phyloP scores from a whole-genome alignment of 73 alveolate genomes.

The Blepharisma stoltei region DNA sequence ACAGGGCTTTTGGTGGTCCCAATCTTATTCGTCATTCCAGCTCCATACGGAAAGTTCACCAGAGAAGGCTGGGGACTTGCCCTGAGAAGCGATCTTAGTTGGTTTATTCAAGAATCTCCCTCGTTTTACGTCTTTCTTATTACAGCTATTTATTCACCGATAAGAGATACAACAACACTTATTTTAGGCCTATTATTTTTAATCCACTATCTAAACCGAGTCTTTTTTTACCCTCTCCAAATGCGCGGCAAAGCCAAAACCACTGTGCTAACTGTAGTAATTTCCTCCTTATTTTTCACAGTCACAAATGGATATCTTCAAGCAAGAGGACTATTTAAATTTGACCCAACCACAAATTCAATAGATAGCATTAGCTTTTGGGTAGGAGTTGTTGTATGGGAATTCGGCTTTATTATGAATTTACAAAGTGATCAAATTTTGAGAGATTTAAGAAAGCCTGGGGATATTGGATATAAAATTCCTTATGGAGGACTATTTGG shows the following conservation, averaged over 20 bases:
- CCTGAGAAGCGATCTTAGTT: not conserved
- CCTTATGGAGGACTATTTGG: conserved; percentile 12
- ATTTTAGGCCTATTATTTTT: not conserved
- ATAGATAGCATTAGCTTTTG: not conserved
- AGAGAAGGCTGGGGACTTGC: conserved; percentile 16
- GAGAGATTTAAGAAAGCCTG: conserved; percentile 25
- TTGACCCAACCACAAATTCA: not conserved
- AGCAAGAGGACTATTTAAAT: not conserved
- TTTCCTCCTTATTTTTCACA: not conserved
- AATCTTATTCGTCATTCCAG: conserved; percentile 1
- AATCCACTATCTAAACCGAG: not conserved
- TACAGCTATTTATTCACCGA: not conserved
- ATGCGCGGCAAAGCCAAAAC: not conserved
- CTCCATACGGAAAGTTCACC: conserved; percentile 20
- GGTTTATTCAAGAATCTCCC: conserved; percentile 18
- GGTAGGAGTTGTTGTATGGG: conserved; percentile 11
- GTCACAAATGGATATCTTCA: conserved; percentile 11
- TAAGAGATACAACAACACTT: not conserved
- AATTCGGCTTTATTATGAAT: conserved; percentile 1
- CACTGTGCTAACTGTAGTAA: not conserved
- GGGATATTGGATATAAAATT: conserved; percentile 18
- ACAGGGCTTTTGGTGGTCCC: conserved; percentile 7
- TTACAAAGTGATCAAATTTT: not conserved
- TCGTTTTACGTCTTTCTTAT: not conserved
- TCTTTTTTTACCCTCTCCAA: not conserved